Conservation (phyloP, 1,139 yeast genomes). For the Candida sp. region DNA sequence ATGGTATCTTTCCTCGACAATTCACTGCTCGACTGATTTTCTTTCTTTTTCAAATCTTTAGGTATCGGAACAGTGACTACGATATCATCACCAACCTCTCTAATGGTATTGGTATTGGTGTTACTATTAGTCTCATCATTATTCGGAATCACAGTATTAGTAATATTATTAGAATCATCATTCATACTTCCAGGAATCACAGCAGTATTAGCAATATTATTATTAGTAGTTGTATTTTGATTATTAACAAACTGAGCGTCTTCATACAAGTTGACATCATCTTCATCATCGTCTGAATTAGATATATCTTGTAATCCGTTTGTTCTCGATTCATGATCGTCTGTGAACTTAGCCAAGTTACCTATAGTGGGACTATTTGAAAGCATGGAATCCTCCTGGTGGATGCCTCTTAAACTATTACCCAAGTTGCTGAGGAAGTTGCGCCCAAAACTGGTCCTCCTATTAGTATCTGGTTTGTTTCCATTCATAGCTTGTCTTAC, state of each 20-base stretch:
- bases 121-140: background rate
- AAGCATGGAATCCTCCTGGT: constrained; percentile 16
- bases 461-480: background rate
- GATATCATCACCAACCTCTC: background rate
- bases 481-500: background rate
- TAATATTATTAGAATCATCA: background rate
- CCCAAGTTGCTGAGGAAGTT: constrained; percentile 1
- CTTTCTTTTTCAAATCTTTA: background rate
- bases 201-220: background rate
- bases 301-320: constrained; percentile 11
- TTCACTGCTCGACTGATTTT: background rate
- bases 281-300: constrained; percentile 5
- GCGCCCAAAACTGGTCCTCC: constrained; percentile 1
- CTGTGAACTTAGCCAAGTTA: constrained; percentile 18
- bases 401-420: constrained; percentile 1
- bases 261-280: background rate
- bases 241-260: background rate
- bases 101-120: background rate
- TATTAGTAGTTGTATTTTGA: background rate
- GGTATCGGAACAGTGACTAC: background rate
- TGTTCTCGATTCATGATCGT: background rate
- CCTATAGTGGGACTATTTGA: constrained; percentile 49
- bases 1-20: constrained; percentile 2
- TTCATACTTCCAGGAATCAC: background rate
- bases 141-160: background rate